Evolutionary conservation across 2,329 filamentous ascomycete genomes (phyloP).

Genomic region (Calonectria hawksworthii): DNA sequence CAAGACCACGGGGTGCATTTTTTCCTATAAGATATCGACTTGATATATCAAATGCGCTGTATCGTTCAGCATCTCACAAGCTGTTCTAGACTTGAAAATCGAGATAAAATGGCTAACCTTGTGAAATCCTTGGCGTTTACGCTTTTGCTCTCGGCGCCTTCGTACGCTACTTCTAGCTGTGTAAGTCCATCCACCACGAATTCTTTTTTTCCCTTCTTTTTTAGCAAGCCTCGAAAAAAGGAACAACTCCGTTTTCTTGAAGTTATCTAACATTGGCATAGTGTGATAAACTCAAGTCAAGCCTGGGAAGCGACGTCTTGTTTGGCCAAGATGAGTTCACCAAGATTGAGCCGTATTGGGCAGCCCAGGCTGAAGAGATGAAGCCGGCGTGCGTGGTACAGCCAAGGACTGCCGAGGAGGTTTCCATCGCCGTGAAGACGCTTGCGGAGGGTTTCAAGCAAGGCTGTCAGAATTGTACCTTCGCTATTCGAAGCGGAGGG

Average conservation of each 20-base stretch:
- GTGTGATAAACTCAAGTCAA: background rate
- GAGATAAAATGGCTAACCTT: background rate
- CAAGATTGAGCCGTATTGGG: background rate
- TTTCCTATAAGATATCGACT: background rate
- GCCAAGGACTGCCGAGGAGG: background rate
- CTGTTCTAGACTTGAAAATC: background rate
- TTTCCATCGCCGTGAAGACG: background rate
- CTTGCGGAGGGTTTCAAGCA: background rate
- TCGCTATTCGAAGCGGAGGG: background rate
- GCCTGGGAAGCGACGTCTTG: background rate
- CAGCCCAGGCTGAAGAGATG: background rate
- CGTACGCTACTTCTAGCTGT: background rate
- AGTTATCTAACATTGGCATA: background rate
- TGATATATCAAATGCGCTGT: background rate
- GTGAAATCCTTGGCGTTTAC: background rate
- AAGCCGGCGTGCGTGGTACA: background rate
- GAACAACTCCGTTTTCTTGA: background rate
- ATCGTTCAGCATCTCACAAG: background rate
- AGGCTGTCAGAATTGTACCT: background rate
- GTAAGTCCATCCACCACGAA: background rate
- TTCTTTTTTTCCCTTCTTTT: background rate
- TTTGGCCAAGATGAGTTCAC: background rate
- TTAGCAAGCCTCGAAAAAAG: background rate
- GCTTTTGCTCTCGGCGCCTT: background rate
- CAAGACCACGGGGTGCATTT: background rate